Base-by-base conservation (phyloP, 306 rosid genomes). In the Begonia peltatifolia region DNA sequence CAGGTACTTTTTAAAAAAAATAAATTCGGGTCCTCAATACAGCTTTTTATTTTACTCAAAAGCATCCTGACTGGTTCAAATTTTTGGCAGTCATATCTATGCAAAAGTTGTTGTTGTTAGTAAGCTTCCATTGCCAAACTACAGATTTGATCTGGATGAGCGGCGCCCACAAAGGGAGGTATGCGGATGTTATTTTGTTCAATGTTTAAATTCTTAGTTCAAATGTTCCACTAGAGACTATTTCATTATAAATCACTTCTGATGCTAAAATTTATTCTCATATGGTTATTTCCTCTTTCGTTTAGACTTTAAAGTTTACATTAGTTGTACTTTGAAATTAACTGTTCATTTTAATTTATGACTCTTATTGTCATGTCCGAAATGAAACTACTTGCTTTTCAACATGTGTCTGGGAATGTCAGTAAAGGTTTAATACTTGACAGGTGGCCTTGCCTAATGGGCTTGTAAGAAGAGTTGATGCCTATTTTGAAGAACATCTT, bases 91-190 rank as follows among this genome's bases (percentile, higher is more conserved):
- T 77, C 93, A 90, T 73, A 68, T 74, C 43, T 90, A 86, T 69
- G 63, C 86, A 13, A 90, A 78, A 71, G 82, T 79, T 16, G 84
- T 77, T 58, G 99, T 90, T 49, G 76, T 90, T 62, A 83, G 99
- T 58, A 90, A 86, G 76, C 75, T 71, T 25, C 96, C 96, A 4
- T 75, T 86, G 69, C 99, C 94, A 17, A 90, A 90, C 81, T 90
- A 90, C 70, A 79, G 99, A 74, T 90, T 65, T 65, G 99, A 90
- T 68, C 77, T 90, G 71, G 99, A 90, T 60, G 99, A 90, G 54
- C 68, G 70, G 58, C 80, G 84, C 42, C 99, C 99, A 18, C 94
- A 75, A 78, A 79, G 99, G 63, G 96, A 90, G 94, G 99, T 90
- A 79, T 15, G 14, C 53, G 47, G 4, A 9, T 43, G 17, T 51